Evolutionary conservation across 2,329 filamentous ascomycete species (phyloP), one percentile per base, ranked within the genome.

Genomic region (Anisogramma anomala): DNA sequence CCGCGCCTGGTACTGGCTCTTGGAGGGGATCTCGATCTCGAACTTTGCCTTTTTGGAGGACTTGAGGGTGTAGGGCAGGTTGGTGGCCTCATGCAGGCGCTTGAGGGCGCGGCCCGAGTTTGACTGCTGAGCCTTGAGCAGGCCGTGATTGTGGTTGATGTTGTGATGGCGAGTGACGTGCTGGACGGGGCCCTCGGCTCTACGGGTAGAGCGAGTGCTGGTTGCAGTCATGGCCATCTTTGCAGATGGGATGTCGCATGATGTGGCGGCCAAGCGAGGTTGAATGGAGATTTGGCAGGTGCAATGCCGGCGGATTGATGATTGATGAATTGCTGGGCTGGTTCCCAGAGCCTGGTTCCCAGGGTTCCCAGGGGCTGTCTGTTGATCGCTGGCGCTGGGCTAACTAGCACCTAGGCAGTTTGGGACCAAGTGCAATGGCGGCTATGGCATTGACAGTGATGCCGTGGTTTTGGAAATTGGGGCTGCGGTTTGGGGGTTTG

Each of bases 181-280:
- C 39, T 43, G 40, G 44, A 39, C 42, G 33, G 40, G 43, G 40
- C 43, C 41, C 43, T 48, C 46, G 36, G 46, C 43, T 40, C 46
- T 45, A 36, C 46, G 42, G 37, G 46, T 48, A 43, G 46, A 48
- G 46, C 46, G 46, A 46, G 46, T 48, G 39, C 42, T 48, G 33
- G 46, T 45, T 43, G 45, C 45, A 39, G 46, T 48, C 46, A 48
- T 48, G 44, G 46, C 46, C 46, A 48, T 48, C 34, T 31, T 36
- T 42, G 39, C 36, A 36, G 30, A 39, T n/a, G n/a, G n/a, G n/a
- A n/a, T n/a, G n/a, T 47, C 35, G 38, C 42, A 48, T 48, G 43
- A 25, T 39, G 42, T 31, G 43, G 19, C 27, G 36, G 33, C 26
- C 28, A 27, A 27, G 25, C 10, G 10, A 40, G 31, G 34, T n/a